Evolutionary conservation across 1,139 yeast genomes (phyloP).

Genomic region (Suhomyces coccinellae): DNA sequence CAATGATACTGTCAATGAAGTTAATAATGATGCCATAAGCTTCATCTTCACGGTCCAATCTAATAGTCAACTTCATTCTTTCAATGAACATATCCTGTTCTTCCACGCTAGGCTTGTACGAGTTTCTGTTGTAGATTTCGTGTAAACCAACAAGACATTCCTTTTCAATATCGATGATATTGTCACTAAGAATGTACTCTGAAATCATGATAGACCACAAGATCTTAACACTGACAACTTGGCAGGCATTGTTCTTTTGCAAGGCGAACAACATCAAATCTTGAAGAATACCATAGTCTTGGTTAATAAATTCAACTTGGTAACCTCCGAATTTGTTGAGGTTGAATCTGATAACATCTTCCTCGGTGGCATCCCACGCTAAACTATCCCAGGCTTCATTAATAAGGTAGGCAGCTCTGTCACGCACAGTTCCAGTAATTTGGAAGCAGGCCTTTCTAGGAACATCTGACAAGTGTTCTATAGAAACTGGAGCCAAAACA

Average conservation of each 20-base stretch:
- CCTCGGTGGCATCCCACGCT: slow-evolving; percentile 66
- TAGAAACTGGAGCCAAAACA: slow-evolving; percentile 56
- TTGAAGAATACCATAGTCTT: slow-evolving; percentile 59
- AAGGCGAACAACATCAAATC: slow-evolving; percentile 69
- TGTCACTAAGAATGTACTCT: slow-evolving; percentile 63
- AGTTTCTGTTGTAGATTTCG: slow-evolving; percentile 59
- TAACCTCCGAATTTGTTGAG: slow-evolving; percentile 66
- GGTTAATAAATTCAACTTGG: slow-evolving; percentile 66
- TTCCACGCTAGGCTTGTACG: slow-evolving; percentile 53
- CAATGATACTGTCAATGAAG: slow-evolving; percentile 58
- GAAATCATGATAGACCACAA: slow-evolving; percentile 72
- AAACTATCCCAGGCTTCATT: slow-evolving; percentile 71
- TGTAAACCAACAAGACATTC: slow-evolving; percentile 65
- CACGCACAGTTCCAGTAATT: slow-evolving; percentile 65
- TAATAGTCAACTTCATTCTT: slow-evolving; percentile 50
- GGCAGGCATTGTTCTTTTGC: slow-evolving; percentile 65
- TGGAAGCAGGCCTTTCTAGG: slow-evolving; percentile 71
- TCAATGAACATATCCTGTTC: slow-evolving; percentile 59
- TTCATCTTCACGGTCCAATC: slow-evolving; percentile 67
- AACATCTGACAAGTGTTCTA: slow-evolving; percentile 66
- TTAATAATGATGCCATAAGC: slow-evolving; percentile 54
- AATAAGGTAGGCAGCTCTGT: slow-evolving; percentile 56
- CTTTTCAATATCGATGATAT: slow-evolving; percentile 59
- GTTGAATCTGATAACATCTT: slow-evolving; percentile 62
- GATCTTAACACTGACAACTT: slow-evolving; percentile 63